Percentiles rank a stretch among this genome's conserved stretches.
These are phyloP conservation scores for Pouteria glomerata DNA, from an alignment of 148 eudicot species.

Conservation along the genomic window DNA sequence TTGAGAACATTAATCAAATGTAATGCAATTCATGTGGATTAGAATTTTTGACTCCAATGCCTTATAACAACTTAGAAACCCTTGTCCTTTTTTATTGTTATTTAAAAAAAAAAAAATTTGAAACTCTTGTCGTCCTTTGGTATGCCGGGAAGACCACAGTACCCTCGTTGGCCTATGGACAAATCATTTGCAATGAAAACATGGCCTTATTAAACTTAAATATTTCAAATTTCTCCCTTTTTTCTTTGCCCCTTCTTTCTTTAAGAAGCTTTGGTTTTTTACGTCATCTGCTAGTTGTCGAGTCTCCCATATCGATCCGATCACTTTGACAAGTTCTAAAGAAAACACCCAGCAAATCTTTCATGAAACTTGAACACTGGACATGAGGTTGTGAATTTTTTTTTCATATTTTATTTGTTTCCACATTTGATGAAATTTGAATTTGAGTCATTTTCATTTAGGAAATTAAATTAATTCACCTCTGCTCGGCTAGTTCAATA, in stretches of 20 bases:
- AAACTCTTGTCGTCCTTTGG: no score
- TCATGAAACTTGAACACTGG: neutral
- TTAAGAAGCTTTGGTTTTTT: no score
- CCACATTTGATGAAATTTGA: no score
- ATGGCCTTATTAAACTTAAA: neutral
- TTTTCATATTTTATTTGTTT: neutral
- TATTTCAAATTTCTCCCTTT: neutral
- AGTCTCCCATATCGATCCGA: neutral
- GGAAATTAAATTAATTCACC: no score
- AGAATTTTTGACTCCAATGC: neutral
- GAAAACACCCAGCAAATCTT: neutral
- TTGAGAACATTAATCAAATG: no score
- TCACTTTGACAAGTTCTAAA: neutral
- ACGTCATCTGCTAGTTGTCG: neutral
- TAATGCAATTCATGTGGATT: no score
- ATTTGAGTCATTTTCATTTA: no score
- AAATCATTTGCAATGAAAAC: neutral
- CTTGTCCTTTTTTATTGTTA: neutral
- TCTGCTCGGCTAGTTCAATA: neutral
- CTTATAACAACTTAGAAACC: neutral
- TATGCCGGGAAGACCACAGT: no score
- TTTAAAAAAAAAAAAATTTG: no score
- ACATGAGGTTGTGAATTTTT: neutral
- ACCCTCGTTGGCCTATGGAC: no score
- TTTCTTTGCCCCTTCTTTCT: no score